These are phyloP conservation scores for Capsicum baccatum DNA, from an alignment of 257 asterid genomes.

Conservation along the genomic window DNA sequence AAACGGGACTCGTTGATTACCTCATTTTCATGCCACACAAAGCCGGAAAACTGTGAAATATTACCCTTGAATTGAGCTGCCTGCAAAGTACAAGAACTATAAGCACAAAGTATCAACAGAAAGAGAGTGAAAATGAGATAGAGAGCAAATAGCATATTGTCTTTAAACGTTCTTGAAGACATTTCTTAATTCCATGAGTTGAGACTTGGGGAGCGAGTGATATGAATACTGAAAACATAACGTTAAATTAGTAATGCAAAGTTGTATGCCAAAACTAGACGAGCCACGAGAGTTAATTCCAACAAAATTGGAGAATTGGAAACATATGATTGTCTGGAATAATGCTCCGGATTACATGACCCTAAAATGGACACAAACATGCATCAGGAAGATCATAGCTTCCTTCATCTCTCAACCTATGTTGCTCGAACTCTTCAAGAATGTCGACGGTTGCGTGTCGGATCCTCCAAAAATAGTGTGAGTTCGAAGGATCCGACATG, in stretches of 20 bases:
- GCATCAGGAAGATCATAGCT: slow-evolving; percentile 8
- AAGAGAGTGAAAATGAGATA: neutral
- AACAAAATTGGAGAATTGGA: neutral
- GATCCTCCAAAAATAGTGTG: too few relatives aligned
- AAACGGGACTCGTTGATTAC: slow-evolving; percentile 39
- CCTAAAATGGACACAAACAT: neutral
- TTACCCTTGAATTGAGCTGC: slow-evolving; percentile 80
- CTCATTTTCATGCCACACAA: slow-evolving; percentile 89
- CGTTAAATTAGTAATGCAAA: neutral
- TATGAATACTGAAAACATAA: neutral
- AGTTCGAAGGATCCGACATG: too few relatives aligned
- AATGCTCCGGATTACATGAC: neutral
- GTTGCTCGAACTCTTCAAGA: too few relatives aligned
- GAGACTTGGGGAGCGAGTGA: neutral
- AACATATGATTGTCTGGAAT: neutral
- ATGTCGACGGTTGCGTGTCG: too few relatives aligned
- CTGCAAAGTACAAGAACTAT: slow-evolving; percentile 50
- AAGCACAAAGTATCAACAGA: slow-evolving; percentile 26
- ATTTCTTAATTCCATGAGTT: neutral
- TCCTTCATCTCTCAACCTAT: neutral
- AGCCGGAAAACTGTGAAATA: slow-evolving; percentile 84
- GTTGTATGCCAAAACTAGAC: neutral
- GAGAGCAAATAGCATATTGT: neutral
- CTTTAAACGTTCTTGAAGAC: neutral
- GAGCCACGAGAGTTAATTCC: neutral